Percentiles rank a stretch among this genome's conserved stretches.
These are phyloP conservation scores for Gossypium aridum DNA, from an alignment of 441 rosid species.

Conservation along the genomic window DNA sequence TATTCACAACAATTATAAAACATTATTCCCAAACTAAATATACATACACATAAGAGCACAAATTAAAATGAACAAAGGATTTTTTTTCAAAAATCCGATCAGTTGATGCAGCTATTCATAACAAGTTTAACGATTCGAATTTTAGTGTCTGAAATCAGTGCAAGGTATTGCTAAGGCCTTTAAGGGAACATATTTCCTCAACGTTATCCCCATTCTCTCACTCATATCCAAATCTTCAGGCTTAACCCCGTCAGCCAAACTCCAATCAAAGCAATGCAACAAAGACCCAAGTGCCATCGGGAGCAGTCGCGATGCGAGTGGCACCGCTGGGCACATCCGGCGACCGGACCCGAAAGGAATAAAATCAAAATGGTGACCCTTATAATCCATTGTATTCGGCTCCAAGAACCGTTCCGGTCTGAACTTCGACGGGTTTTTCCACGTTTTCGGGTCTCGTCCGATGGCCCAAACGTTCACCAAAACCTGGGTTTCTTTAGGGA, in stretches of 20 bases:
- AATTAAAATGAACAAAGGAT: not conserved
- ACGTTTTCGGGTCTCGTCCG: constrained; percentile 40
- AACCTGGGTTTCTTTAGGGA: constrained; percentile 49
- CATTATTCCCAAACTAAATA: too few relatives aligned
- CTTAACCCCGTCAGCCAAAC: constrained; percentile 27
- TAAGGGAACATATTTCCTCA: constrained; percentile 50
- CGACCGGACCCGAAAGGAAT: constrained; percentile 61
- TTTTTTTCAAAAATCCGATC: not conserved
- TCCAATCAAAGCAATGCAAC: constrained; percentile 54
- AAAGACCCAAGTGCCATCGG: constrained; percentile 50
- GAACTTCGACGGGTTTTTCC: constrained; percentile 37
- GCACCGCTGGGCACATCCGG: constrained; percentile 62
- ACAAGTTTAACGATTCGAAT: not conserved
- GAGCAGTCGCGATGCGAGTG: constrained; percentile 54
- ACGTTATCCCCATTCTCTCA: constrained; percentile 58
- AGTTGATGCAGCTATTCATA: not conserved
- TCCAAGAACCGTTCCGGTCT: constrained; percentile 48
- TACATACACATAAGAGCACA: too few relatives aligned
- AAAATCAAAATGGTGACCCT: constrained; percentile 46
- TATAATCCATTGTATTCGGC: constrained; percentile 25
- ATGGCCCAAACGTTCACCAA: constrained; percentile 50
- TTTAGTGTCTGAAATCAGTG: not conserved
- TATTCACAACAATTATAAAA: too few relatives aligned
- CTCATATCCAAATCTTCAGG: constrained; percentile 51
- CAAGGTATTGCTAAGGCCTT: constrained; percentile 41